Conservation (phyloP, 306 rosid genomes). For the Lagenaria siceraria region DNA sequence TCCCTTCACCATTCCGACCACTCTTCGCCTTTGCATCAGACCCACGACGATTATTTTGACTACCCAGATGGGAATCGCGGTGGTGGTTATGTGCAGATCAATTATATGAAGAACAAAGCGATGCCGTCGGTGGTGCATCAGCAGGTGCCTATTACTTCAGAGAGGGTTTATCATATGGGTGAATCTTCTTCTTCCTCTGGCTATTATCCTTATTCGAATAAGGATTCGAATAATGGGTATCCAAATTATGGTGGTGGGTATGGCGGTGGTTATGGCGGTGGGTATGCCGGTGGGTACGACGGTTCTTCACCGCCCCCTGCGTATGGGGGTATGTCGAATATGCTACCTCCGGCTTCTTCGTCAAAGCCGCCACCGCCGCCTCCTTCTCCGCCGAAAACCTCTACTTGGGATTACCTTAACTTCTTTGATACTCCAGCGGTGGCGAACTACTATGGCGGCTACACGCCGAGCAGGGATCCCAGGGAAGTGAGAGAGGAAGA, state of each 20-base stretch:
- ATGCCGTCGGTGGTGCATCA: conserved; percentile 53
- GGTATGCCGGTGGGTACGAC: conserved; percentile 25
- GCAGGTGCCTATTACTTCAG: conserved; percentile 37
- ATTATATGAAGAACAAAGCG: conserved; percentile 53
- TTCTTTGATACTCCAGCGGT: conserved; percentile 36
- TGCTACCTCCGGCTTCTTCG: conserved; percentile 16
- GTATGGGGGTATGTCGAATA: conserved; percentile 20
- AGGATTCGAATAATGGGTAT: conserved; percentile 14
- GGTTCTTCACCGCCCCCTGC: conserved; percentile 19
- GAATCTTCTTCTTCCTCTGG: conserved; percentile 54
- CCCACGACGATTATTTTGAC: conserved; percentile 10
- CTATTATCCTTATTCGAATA: conserved; percentile 10
- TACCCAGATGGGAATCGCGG: conserved; percentile 6
- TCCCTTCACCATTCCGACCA: conserved; percentile 37
- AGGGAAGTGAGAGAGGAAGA: conserved; percentile 71
- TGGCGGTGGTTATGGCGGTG: conserved; percentile 10
- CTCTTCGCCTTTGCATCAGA: conserved; percentile 44
- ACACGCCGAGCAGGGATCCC: conserved; percentile 63
- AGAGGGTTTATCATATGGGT: conserved; percentile 38
- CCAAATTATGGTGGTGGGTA: not conserved
- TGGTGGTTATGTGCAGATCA: conserved; percentile 27
- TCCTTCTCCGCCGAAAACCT: conserved; percentile 65
- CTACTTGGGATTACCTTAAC: conserved; percentile 68
- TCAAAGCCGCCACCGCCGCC: conserved; percentile 66
- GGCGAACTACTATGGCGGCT: conserved; percentile 25